These are phyloP conservation scores for Neurospora hispaniola DNA, from an alignment of 495 filamentous ascomycete genomes.

Conservation along the genomic window DNA sequence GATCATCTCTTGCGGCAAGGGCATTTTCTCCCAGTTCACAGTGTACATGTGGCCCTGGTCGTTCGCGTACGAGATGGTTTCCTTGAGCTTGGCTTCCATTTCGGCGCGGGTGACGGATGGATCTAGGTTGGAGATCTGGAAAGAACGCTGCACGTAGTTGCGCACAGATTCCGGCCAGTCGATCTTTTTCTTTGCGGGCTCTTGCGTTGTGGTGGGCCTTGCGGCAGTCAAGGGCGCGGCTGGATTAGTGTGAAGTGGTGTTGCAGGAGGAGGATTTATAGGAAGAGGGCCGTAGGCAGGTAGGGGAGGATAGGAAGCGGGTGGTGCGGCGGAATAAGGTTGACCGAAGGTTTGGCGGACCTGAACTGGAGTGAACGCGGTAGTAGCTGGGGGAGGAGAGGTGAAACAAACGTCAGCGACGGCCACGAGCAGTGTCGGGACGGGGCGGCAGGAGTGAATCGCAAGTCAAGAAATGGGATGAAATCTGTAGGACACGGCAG, in stretches of 20 bases:
- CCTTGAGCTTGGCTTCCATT: conserved; percentile 75
- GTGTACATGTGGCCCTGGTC: conserved; percentile 54
- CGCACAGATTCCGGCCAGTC: conserved; percentile 70
- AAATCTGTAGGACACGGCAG: neutral
- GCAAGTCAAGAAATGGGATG: neutral
- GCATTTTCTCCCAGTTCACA: conserved; percentile 73
- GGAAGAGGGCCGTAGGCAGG: conserved; percentile 14
- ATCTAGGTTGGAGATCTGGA: conserved; percentile 59
- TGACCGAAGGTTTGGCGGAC: conserved; percentile 36
- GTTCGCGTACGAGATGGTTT: conserved; percentile 72
- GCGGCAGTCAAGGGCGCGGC: conserved; percentile 8
- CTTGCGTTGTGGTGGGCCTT: conserved; percentile 13
- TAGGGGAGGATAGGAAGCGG: conserved; percentile 15
- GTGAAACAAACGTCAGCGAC: conserved; percentile 15
- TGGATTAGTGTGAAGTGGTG: conserved; percentile 18
- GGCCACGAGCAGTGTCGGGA: neutral
- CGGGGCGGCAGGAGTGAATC: neutral
- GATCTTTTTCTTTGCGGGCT: conserved; percentile 45
- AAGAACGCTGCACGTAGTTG: conserved; percentile 72
- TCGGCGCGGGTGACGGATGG: conserved; percentile 53
- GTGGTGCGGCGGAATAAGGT: conserved; percentile 22
- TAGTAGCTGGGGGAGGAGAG: conserved; percentile 17
- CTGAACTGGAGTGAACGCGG: conserved; percentile 43
- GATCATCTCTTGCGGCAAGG: conserved; percentile 82
- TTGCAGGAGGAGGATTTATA: conserved; percentile 9